Conservation (phyloP, 768 basidiomycete genomes). For the Pleurotus eryngii region DNA sequence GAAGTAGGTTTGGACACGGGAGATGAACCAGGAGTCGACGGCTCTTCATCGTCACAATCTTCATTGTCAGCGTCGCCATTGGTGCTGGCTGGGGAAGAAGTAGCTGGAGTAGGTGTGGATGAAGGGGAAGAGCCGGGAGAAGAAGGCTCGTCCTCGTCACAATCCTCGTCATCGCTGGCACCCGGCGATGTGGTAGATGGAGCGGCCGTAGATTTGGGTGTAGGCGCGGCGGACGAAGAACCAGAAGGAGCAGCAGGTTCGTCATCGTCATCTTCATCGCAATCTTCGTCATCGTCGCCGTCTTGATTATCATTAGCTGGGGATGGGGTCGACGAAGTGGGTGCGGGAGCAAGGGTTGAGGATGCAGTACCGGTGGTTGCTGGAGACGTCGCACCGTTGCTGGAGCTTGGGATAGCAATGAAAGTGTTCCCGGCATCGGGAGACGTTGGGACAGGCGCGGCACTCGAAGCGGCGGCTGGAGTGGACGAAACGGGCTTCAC, state of each 20-base stretch:
- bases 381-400: background rate
- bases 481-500: background rate
- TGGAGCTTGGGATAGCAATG: background rate
- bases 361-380: background rate
- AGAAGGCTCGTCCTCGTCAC: background rate
- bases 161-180: too few relatives aligned
- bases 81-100: background rate
- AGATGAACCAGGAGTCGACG: too few relatives aligned
- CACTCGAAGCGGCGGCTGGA: background rate
- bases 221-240: background rate
- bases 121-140: conserved; percentile 1
- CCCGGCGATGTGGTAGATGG: background rate
- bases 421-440: background rate
- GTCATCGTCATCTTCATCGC: too few relatives aligned
- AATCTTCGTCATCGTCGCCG: too few relatives aligned
- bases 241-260: conserved; percentile 4
- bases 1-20: too few relatives aligned
- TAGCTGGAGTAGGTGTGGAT: background rate
- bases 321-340: background rate
- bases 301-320: background rate
- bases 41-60: too few relatives aligned
- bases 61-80: too few relatives aligned
- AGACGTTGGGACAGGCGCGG: background rate
- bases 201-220: background rate
- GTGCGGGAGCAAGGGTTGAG: background rate